Conservation (phyloP, 2,329 filamentous ascomycete species). For the Xylaria arbuscula region DNA sequence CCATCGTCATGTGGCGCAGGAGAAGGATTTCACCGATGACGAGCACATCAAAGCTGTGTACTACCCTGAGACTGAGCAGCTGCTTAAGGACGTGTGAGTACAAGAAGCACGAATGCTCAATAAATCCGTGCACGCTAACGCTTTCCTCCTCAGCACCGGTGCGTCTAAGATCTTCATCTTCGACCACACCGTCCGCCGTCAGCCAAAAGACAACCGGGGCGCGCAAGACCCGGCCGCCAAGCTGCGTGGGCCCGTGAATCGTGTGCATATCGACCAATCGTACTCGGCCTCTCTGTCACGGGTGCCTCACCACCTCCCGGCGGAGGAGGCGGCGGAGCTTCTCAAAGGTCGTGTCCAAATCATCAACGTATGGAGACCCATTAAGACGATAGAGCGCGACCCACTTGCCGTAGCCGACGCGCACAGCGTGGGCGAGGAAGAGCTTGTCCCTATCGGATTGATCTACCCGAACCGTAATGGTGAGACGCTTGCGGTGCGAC, state of each 20-base stretch:
- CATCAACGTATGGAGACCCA: slow-evolving; percentile 66
- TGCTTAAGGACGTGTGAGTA: slow-evolving; percentile 69
- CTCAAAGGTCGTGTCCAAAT: slow-evolving; percentile 62
- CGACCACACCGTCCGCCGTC: slow-evolving; percentile 67
- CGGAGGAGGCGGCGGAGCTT: slow-evolving; percentile 56
- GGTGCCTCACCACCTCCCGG: slow-evolving; percentile 58
- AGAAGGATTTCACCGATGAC: slow-evolving; percentile 63
- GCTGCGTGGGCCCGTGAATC: slow-evolving; percentile 59
- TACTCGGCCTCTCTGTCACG: slow-evolving; percentile 57
- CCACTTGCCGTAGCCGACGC: slow-evolving; percentile 66
- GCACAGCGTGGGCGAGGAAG: slow-evolving; percentile 59
- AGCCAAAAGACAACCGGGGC: slow-evolving; percentile 59
- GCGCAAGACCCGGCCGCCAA: background rate
- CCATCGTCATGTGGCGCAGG: slow-evolving; percentile 45
- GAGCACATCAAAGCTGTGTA: slow-evolving; percentile 72
- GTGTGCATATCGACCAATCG: slow-evolving; percentile 69
- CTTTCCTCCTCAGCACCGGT: slow-evolving; percentile 60
- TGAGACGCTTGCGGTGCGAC: slow-evolving; percentile 60
- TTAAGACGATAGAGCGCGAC: slow-evolving; percentile 63
- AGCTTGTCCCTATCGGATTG: slow-evolving; percentile 61
- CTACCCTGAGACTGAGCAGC: slow-evolving; percentile 76
- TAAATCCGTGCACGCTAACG: background rate
- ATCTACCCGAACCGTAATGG: slow-evolving; percentile 64
- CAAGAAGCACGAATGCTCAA: background rate
- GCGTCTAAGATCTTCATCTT: slow-evolving; percentile 68